phyloP scores from a whole-genome alignment of 202 grass and related monocot species.

The Setaria viridis region DNA sequence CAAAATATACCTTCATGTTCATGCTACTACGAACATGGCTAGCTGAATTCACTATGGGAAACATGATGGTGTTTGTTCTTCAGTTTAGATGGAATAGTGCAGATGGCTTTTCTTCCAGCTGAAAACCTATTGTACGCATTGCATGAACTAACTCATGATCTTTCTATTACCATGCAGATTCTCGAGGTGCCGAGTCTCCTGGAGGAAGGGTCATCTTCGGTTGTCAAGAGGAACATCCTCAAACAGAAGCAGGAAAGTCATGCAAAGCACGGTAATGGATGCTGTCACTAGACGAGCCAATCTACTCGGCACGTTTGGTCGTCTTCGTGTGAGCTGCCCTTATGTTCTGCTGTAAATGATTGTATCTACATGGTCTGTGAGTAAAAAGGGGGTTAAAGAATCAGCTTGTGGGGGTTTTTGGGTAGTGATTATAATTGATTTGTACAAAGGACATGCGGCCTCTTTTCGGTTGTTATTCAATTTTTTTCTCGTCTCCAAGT shows the following conservation, averaged over 20 bases:
- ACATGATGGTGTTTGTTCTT: not conserved
- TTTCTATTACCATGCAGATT: constrained; percentile 62
- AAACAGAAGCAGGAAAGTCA: constrained; percentile 91
- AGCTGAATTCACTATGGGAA: not conserved
- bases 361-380: constrained; percentile 56
- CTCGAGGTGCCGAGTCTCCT: constrained; percentile 87
- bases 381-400: constrained; percentile 40
- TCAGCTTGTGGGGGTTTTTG: constrained; percentile 35
- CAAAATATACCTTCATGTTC: not conserved
- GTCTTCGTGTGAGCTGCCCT: constrained; percentile 21
- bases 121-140: not conserved
- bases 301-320: not conserved
- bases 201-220: constrained; percentile 83
- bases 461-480: constrained; percentile 25
- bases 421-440: constrained; percentile 54
- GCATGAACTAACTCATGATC: not conserved
- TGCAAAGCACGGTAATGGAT: constrained; percentile 62
- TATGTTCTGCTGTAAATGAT: constrained; percentile 65
- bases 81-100: not conserved
- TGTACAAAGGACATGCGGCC: constrained; percentile 49
- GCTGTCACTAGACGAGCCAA: constrained; percentile 56
- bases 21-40: not conserved
- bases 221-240: constrained; percentile 86
- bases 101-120: not conserved
- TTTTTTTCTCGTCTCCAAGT: not conserved